Conservation (phyloP, 2,329 filamentous ascomycete species). For the Botrytis pseudocinerea region DNA sequence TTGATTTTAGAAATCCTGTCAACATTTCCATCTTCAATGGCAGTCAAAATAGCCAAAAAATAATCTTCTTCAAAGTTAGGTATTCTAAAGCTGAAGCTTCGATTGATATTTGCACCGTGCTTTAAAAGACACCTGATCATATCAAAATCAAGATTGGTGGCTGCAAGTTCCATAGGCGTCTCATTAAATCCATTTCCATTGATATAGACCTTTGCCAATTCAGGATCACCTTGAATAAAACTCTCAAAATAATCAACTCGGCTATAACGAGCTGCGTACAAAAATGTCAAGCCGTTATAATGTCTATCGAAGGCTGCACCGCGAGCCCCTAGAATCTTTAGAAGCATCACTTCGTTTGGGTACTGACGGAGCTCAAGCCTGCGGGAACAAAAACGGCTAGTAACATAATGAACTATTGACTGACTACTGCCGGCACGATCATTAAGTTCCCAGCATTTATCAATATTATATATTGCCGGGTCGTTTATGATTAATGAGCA, state of each 20-base stretch:
- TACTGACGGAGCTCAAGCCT: not conserved
- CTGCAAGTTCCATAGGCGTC: not conserved
- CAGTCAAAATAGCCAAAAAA: not conserved
- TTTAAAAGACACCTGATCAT: not conserved
- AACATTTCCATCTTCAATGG: not conserved
- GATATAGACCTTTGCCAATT: not conserved
- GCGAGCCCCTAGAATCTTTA: not conserved
- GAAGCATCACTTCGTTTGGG: not conserved
- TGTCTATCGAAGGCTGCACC: not conserved
- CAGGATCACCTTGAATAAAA: not conserved
- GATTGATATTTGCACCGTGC: not conserved
- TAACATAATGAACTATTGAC: not conserved
- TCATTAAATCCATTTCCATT: not conserved
- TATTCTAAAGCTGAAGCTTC: not conserved
- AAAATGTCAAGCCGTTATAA: not conserved
- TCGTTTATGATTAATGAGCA: not conserved
- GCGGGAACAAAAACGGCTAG: not conserved
- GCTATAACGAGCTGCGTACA: not conserved
- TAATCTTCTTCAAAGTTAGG: not conserved
- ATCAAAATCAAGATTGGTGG: not conserved
- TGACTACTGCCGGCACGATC: not conserved
- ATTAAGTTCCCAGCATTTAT: not conserved
- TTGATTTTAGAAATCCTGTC: not conserved
- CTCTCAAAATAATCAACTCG: not conserved
- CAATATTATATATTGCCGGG: not conserved